Conservation (phyloP, 768 basidiomycete species). For the Chalciporus piperatus region DNA sequence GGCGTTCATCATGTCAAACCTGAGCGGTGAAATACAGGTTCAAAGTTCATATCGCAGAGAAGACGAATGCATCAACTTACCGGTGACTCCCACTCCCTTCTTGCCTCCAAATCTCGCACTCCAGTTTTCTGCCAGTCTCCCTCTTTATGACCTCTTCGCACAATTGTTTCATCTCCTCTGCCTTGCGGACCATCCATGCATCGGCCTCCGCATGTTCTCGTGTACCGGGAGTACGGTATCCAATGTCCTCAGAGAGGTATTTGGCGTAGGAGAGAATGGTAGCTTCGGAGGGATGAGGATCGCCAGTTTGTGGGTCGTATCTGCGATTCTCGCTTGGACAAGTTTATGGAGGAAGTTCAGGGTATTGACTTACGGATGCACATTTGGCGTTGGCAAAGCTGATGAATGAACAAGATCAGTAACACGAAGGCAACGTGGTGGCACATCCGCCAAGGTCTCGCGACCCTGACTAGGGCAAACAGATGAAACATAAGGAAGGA, state of each 20-base stretch:
- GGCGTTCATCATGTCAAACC: slow-evolving; percentile 91
- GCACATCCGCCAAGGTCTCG: not conserved
- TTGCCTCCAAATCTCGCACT: slow-evolving; percentile 92
- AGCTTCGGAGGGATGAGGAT: slow-evolving; percentile 71
- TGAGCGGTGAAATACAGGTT: slow-evolving; percentile 24
- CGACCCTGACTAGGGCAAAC: not conserved
- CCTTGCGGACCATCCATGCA: slow-evolving; percentile 72
- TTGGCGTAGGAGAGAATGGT: slow-evolving; percentile 62
- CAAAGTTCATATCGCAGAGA: not conserved
- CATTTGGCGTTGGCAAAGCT: slow-evolving; percentile 60
- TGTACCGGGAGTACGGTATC: slow-evolving; percentile 90
- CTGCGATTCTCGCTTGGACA: slow-evolving; percentile 8
- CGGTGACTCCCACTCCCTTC: slow-evolving; percentile 84
- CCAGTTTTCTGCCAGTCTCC: slow-evolving; percentile 51
- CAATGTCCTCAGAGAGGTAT: slow-evolving; percentile 80
- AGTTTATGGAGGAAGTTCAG: not conserved
- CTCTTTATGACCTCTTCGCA: slow-evolving; percentile 55
- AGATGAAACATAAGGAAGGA: not conserved
- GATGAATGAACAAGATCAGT: not conserved
- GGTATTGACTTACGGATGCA: slow-evolving; percentile 43
- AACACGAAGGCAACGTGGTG: too few relatives aligned
- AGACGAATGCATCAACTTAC: slow-evolving; percentile 42
- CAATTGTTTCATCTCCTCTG: slow-evolving; percentile 53
- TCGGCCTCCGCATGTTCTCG: slow-evolving; percentile 85
- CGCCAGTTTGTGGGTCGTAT: slow-evolving; percentile 49